Conservation (phyloP, 352 stramenopile genomes). For the Globisporangium lucens region DNA sequence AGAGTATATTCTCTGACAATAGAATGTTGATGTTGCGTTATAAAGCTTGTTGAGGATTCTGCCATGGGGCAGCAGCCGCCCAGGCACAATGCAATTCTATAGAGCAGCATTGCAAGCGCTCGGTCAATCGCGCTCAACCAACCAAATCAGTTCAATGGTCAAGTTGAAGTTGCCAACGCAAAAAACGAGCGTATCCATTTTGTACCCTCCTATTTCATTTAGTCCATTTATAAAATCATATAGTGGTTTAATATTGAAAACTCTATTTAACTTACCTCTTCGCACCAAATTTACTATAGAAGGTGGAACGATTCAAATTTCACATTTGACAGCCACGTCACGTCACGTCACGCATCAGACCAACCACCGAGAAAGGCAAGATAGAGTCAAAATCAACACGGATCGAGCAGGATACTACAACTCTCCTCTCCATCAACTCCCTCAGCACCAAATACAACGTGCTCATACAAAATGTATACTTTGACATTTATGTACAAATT, state of each 20-base stretch:
- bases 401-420: too few relatives aligned
- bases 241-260: too few relatives aligned
- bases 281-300: too few relatives aligned
- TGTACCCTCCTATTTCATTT: not conserved
- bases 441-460: not conserved
- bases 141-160: not conserved
- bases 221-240: too few relatives aligned
- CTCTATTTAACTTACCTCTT: too few relatives aligned
- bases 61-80: not conserved
- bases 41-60: not conserved
- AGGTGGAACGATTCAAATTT: too few relatives aligned
- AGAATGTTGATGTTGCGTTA: not conserved
- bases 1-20: not conserved
- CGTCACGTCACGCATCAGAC: too few relatives aligned
- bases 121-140: not conserved
- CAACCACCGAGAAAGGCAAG: too few relatives aligned
- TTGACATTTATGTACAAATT: not conserved
- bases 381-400: too few relatives aligned
- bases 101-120: not conserved
- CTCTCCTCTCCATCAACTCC: too few relatives aligned
- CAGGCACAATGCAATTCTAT: not conserved
- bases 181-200: not conserved
- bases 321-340: too few relatives aligned
- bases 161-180: not conserved
- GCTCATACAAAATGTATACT: not conserved